Percentiles rank a stretch among this genome's conserved stretches.
These are phyloP conservation scores for Aspergillus quadrilineatus DNA, from an alignment of 2,329 filamentous ascomycete genomes.

Conservation along the genomic window DNA sequence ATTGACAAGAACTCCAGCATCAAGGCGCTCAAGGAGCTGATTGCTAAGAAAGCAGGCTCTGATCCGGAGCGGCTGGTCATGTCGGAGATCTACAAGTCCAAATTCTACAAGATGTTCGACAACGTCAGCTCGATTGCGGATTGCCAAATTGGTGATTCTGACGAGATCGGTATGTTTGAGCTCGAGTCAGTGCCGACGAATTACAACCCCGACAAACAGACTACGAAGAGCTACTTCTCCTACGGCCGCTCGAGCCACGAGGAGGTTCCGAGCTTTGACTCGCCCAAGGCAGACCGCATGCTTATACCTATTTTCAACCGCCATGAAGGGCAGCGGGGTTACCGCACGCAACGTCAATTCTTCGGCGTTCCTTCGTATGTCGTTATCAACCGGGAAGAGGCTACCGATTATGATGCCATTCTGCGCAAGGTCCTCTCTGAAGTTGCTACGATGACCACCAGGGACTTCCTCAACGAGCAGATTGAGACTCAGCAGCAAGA, in stretches of 20 bases:
- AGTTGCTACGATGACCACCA: conserved; percentile 73
- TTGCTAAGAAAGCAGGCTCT: conserved; percentile 54
- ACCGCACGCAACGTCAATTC: conserved; percentile 29
- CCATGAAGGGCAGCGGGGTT: conserved; percentile 27
- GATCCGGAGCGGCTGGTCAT: conserved; percentile 67
- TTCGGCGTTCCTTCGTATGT: conserved; percentile 61
- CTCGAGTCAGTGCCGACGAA: conserved; percentile 78
- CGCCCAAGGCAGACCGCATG: conserved; percentile 47
- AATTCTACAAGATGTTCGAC: conserved; percentile 83
- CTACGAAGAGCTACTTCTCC: conserved; percentile 41
- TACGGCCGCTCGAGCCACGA: conserved; percentile 38
- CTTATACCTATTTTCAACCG: conserved; percentile 52
- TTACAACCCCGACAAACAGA: conserved; percentile 58
- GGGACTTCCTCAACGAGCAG: conserved; percentile 59
- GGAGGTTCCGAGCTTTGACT: conserved; percentile 41
- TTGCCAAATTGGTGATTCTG: conserved; percentile 60
- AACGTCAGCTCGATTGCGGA: conserved; percentile 69
- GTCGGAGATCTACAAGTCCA: conserved; percentile 77
- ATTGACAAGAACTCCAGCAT: conserved; percentile 68
- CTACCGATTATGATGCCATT: conserved; percentile 67
- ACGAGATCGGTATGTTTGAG: conserved; percentile 72
- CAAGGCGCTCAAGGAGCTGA: conserved; percentile 47
- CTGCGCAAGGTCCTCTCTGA: conserved; percentile 76
- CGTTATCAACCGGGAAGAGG: conserved; percentile 71
- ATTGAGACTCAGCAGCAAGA: conserved; percentile 52